Percentiles rank a stretch among this genome's conserved stretches.
These are phyloP conservation scores for Comarum palustre DNA, from an alignment of 306 rosid species.

Conservation along the genomic window DNA sequence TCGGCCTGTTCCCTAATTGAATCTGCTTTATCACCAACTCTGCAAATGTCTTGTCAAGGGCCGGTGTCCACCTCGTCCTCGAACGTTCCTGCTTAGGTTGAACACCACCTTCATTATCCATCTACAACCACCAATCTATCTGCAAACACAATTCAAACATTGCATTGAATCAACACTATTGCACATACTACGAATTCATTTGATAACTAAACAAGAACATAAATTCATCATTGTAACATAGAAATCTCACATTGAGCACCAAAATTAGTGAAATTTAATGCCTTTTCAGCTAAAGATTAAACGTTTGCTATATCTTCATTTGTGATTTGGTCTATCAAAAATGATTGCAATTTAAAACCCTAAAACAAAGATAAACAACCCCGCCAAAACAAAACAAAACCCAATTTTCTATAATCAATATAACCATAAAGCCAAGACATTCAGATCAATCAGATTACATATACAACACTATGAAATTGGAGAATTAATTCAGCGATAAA, in stretches of 20 bases:
- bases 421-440: background rate
- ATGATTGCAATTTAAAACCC: slow-evolving; percentile 3
- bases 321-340: background rate
- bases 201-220: background rate
- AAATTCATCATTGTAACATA: background rate
- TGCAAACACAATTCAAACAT: background rate
- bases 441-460: background rate
- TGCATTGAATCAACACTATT: slow-evolving; percentile 9
- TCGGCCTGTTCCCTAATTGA: slow-evolving; percentile 73
- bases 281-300: background rate
- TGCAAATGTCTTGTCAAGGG: slow-evolving; percentile 83
- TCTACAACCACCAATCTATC: slow-evolving; percentile 32
- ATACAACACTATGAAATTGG: background rate
- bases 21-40: slow-evolving; percentile 80
- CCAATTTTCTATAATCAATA: background rate
- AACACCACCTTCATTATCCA: slow-evolving; percentile 54
- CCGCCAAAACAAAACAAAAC: background rate
- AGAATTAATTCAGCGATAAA: too few relatives aligned
- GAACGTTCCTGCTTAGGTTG: slow-evolving; percentile 78
- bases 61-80: slow-evolving; percentile 89
- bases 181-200: background rate
- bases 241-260: background rate
- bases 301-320: background rate
- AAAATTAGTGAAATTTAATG: background rate
- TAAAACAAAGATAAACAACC: background rate